Base-by-base conservation (phyloP, 75 land plant genomes). In the Selaginella moellendorffii region DNA sequence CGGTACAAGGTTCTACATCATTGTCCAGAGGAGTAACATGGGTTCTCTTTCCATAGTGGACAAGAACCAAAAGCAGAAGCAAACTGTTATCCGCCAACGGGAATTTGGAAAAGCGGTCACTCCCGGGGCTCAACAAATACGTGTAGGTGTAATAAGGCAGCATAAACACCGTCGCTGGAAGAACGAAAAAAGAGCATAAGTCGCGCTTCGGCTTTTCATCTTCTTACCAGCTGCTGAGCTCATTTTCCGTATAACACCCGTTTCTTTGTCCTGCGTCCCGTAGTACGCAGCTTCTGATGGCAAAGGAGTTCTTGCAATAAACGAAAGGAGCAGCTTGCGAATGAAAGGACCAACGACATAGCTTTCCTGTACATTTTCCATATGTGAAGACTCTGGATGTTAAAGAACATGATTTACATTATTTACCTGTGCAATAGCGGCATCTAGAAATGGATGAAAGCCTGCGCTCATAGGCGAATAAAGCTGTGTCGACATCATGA, bases 401-500 rank as follows among this genome's bases (percentile, higher is more conserved):
- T 46, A 46, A 46, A 46, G 18, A 46, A 46, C 10, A 46, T 46
- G 51, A 46, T 18, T 10, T 18, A 54, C 1, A n/a, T 22, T 24
- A 27, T 24, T 27, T 64, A 83, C 92, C 85, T 87, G 88, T 58
- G 28, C 28, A 89, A 88, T 85, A 36, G 86, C 90, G 29, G 81
- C 86, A 76, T 88, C 90, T 69, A 83, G 77, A 58, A 88, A 85
- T 9, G 91, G 86, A 61, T 88, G 83, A 54, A 72, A 77, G 31
- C 86, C 82, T 23, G 81, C 80, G 29, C 85, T 74, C 54, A 82
- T 78, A 24, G 81, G 81, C 68, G 86, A 74, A 68, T 69, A 68
- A 53, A 88, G 90, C 62, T 85, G 90, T 67, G 86, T 88, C 61
- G 95, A 88, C 82, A 85, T 75, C 60, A 82, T 77, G 52, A 88